Conservation (phyloP, 2,329 filamentous ascomycete species). For the Lizonia empirigonia region DNA sequence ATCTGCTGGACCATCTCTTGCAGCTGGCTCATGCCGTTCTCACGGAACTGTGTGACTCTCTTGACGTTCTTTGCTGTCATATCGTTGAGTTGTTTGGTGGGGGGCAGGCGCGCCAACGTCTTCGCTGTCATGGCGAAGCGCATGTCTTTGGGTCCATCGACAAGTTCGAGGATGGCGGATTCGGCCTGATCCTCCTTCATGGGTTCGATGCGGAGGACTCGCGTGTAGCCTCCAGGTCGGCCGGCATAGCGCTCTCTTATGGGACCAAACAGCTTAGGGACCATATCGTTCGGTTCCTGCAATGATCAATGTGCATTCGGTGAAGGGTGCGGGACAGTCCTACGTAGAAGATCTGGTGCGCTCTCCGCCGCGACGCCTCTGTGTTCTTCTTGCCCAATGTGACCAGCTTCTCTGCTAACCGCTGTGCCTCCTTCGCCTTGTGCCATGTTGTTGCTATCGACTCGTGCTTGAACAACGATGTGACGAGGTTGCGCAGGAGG, state of each 20-base stretch:
- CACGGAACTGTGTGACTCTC: slow-evolving; percentile 81
- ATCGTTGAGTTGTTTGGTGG: slow-evolving; percentile 65
- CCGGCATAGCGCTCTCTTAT: slow-evolving; percentile 78
- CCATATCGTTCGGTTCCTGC: slow-evolving; percentile 69
- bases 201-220: slow-evolving; percentile 89
- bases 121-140: slow-evolving; percentile 93
- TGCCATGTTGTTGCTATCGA: slow-evolving; percentile 93
- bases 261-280: slow-evolving; percentile 87
- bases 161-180: slow-evolving; percentile 90
- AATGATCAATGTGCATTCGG: slow-evolving; percentile 20
- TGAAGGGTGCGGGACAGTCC: slow-evolving; percentile 39
- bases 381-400: slow-evolving; percentile 94
- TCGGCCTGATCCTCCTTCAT: slow-evolving; percentile 85
- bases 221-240: slow-evolving; percentile 91
- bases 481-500: slow-evolving; percentile 92
- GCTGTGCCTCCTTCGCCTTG: slow-evolving; percentile 96
- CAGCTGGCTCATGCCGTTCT: slow-evolving; percentile 69
- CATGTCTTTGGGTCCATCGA: slow-evolving; percentile 92
- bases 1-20: slow-evolving; percentile 62
- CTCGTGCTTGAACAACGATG: slow-evolving; percentile 91
- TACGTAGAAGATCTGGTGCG: slow-evolving; percentile 86
- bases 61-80: slow-evolving; percentile 78
- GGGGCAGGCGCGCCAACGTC: slow-evolving; percentile 69
- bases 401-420: slow-evolving; percentile 90
- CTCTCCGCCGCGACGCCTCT: slow-evolving; percentile 74